Percentiles rank a stretch among this genome's conserved stretches.
These are phyloP conservation scores for Pseudoscleropodium purum DNA, from an alignment of 225 moss, liverwort and hornwort species.

Conservation along the genomic window DNA sequence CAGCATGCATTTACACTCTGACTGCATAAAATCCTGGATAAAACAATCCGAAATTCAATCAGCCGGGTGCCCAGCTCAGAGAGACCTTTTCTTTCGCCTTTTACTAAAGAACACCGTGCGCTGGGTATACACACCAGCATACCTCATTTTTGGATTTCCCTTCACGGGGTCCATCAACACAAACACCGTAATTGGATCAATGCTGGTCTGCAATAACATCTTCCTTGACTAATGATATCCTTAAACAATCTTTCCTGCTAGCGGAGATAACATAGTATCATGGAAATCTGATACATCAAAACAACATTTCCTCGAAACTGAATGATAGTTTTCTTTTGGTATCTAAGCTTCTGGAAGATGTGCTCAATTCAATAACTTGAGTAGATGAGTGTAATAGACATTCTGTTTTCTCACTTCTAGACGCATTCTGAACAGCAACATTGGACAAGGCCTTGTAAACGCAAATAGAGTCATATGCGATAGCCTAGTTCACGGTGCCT, in stretches of 20 bases:
- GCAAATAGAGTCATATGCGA: neutral
- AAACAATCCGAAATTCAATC: rapidly evolving
- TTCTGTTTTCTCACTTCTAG: neutral
- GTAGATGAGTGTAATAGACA: neutral
- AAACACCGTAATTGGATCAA: neutral
- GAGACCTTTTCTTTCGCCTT: constrained; percentile 28
- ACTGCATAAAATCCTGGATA: neutral
- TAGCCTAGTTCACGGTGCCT: neutral
- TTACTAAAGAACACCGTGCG: constrained; percentile 31
- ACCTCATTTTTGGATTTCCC: neutral
- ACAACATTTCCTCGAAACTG: no score
- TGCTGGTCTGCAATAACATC: no score
- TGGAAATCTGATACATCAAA: neutral
- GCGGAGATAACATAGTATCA: no score
- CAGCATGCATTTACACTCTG: neutral
- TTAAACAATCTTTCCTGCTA: no score
- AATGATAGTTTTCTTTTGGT: neutral
- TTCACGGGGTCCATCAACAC: neutral
- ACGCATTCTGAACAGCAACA: neutral
- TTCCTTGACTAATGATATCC: no score
- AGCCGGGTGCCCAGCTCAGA: constrained; percentile 5
- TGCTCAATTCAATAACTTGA: neutral
- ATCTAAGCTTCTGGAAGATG: neutral
- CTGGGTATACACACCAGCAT: neutral
- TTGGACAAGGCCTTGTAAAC: neutral